These are phyloP conservation scores for Hypoxylon rubiginosum DNA, from an alignment of 2,329 filamentous ascomycete genomes.

Conservation along the genomic window DNA sequence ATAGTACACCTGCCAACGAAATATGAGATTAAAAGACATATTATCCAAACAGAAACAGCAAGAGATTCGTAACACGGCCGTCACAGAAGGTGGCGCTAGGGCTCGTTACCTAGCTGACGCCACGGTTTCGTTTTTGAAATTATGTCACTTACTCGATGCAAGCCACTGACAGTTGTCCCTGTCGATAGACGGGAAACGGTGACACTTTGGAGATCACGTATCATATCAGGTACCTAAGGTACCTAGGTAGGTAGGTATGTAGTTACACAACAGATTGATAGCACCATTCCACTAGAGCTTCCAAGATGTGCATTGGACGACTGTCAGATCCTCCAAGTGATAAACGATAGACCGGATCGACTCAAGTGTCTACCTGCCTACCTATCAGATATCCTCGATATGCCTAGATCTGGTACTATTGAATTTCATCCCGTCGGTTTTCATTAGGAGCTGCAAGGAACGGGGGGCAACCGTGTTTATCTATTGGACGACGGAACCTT, in stretches of 20 bases:
- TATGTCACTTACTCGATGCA: constrained; percentile 25
- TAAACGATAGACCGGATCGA: not conserved
- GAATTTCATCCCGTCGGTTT: not conserved
- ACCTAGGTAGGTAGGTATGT: constrained; percentile 2
- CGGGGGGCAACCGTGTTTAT: constrained; percentile 25
- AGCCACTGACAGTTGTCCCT: constrained; percentile 26
- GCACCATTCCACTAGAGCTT: constrained; percentile 4
- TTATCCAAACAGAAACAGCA: not conserved
- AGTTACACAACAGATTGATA: constrained; percentile 23
- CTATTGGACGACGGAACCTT: not conserved
- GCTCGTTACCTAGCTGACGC: not conserved
- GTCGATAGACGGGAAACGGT: constrained; percentile 16
- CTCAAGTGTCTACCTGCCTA: not conserved
- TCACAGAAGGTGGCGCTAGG: not conserved
- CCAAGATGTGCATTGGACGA: not conserved
- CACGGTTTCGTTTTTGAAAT: constrained; percentile 20
- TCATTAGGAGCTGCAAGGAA: constrained; percentile 3
- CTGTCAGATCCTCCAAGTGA: not conserved
- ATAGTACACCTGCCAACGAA: not conserved
- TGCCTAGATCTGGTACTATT: not conserved
- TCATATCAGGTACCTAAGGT: constrained; percentile 1
- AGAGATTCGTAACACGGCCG: not conserved
- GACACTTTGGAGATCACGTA: constrained; percentile 16
- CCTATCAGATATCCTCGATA: not conserved
- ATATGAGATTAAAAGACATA: not conserved